phyloP scores from a whole-genome alignment of 2,329 filamentous ascomycete species.

The Decorospora gaudefroyi region DNA sequence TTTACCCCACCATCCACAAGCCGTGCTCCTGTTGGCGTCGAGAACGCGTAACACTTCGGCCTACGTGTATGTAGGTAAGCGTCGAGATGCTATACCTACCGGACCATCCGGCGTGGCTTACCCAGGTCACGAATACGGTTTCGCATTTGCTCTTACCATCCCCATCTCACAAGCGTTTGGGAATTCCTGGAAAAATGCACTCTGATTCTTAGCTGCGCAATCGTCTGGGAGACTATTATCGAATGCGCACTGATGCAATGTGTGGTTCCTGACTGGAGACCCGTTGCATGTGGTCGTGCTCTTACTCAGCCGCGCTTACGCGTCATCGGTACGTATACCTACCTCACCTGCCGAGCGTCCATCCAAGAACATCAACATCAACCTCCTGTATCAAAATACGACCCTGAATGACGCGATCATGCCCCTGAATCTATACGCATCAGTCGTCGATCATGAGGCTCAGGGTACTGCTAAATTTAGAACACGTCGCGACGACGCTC shows the following conservation, averaged over 20 bases:
- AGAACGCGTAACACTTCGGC: slow-evolving; percentile 13
- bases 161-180: neutral
- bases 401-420: slow-evolving; percentile 7
- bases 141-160: neutral
- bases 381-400: slow-evolving; percentile 8
- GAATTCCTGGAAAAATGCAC: too few relatives aligned
- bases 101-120: neutral
- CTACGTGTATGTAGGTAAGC: neutral
- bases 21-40: slow-evolving; percentile 9
- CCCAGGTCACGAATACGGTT: too few relatives aligned
- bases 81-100: slow-evolving; percentile 1
- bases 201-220: too few relatives aligned
- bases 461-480: slow-evolving; percentile 2
- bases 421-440: slow-evolving; percentile 3
- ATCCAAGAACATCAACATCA: neutral
- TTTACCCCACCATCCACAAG: slow-evolving; percentile 10
- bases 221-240: too few relatives aligned
- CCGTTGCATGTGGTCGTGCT: neutral
- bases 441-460: slow-evolving; percentile 7
- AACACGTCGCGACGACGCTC: neutral
- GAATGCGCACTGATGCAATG: neutral
- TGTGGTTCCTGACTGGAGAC: neutral
- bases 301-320: slow-evolving; percentile 10
- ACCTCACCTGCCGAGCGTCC: slow-evolving; percentile 8
- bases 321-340: slow-evolving; percentile 10